Base-by-base conservation (phyloP, 2,329 filamentous ascomycete species). In the Sporothrix schenckii region DNA sequence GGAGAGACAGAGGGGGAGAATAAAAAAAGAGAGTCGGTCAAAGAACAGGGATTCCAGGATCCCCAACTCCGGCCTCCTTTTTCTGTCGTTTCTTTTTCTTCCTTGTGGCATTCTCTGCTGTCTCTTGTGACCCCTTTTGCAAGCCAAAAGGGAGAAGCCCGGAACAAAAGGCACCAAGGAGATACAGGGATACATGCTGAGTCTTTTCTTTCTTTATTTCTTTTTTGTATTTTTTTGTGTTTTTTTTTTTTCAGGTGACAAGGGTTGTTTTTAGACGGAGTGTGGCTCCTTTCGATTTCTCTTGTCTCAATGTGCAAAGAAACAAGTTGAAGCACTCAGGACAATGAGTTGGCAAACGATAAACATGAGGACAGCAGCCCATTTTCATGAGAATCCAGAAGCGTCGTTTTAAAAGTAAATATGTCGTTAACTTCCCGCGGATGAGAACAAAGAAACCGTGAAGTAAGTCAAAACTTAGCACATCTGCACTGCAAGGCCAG, bases 381-480 rank as follows among this genome's bases (percentile, higher is more conserved):
- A n/a, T 41, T 58, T 58, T 39, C 14, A 21, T 47, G 21, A 21
- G 19, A 10, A 61, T 44, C 10, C 10, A 47, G 39, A 27, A 47
- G 39, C 16, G 58, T 63, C 58, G 58, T 63, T 47, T 2, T 58
- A 21, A 61, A 61, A 47, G 58, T 63, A 63, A 63, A 63, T 39
- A 63, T 47, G 41, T 39, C 34, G 19, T 39, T 39, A 2, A n/a
- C 7, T 44, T 7, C 2, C 49, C 6, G 16, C 7, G 19, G 49
- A 50, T 7, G 58, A 63, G 39, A 63, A 63, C 58, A 63, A 63
- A 47, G 39, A 63, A 63, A 47, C 58, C 27, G 58, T 61, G 21
- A 47, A 19, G 11, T 39, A 63, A 47, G n/a, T 2, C 21, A 21
- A 63, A 47, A 7, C 14, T 10, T 14, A 24, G 41, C 41, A 11